A percentile compares a stretch with the other conserved stretches of the same genome.
phyloP scores from a whole-genome alignment of 73 alveolate species.

The Symbiodinium pilosum region DNA sequence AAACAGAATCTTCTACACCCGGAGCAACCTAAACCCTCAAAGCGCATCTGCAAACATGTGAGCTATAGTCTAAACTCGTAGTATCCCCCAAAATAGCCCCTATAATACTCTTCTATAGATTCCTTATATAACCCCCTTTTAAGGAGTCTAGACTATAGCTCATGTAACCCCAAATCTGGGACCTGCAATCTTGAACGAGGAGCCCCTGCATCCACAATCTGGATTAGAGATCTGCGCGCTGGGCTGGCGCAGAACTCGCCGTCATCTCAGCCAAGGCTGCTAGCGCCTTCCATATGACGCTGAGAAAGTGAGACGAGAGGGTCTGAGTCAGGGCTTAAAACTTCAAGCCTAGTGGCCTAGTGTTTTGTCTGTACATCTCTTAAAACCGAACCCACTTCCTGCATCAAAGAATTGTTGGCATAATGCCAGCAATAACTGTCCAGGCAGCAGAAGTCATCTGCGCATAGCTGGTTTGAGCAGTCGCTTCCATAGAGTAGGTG shows the following conservation, averaged over 20 bases:
- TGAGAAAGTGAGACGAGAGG: background rate
- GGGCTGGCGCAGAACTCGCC: conserved; percentile 13
- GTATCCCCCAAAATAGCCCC: too few relatives aligned
- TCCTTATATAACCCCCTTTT: too few relatives aligned
- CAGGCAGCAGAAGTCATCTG: conserved; percentile 4
- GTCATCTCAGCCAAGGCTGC: background rate
- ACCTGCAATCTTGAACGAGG: too few relatives aligned
- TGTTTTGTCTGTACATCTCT: background rate
- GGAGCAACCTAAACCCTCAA: too few relatives aligned
- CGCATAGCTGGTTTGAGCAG: conserved; percentile 11
- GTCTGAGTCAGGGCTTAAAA: background rate
- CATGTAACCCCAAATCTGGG: too few relatives aligned
- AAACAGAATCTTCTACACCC: too few relatives aligned
- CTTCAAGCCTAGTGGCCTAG: background rate
- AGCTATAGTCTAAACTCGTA: too few relatives aligned
- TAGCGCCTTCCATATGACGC: background rate
- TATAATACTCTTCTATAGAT: too few relatives aligned
- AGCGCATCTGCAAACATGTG: too few relatives aligned
- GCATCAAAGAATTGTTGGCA: background rate
- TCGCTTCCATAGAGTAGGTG: background rate
- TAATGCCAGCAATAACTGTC: background rate
- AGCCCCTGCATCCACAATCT: background rate
- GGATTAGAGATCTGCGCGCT: background rate
- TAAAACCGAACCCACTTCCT: background rate
- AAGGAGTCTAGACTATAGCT: too few relatives aligned